A percentile compares a stretch with the other conserved stretches of the same genome.
These are phyloP conservation scores for Mortierella hygrophila DNA, from an alignment of 192 early-diverging fungal genomes.

Conservation along the genomic window DNA sequence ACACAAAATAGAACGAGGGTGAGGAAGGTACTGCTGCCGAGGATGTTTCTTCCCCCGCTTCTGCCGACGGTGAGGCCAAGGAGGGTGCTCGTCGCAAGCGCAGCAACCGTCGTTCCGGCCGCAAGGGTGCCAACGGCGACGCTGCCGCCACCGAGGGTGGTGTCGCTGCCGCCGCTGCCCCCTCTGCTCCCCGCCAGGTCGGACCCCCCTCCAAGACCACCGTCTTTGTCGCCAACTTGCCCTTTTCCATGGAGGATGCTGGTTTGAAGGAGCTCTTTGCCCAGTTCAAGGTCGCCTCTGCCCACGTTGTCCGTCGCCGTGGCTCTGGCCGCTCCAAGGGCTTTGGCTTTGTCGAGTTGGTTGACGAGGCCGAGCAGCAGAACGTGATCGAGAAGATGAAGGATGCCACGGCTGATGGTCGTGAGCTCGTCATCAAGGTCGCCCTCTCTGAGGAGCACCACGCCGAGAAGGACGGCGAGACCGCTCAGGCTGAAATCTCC, in stretches of 20 bases:
- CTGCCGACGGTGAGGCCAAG: conserved; percentile 42
- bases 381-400: conserved; percentile 76
- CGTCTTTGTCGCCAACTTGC: conserved; percentile 86
- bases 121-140: conserved; percentile 42
- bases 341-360: conserved; percentile 94
- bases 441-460: conserved; percentile 67
- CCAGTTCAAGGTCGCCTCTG: conserved; percentile 75
- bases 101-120: conserved; percentile 21
- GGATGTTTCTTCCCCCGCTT: conserved; percentile 34
- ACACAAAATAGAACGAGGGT: conserved; percentile 31
- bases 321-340: conserved; percentile 86
- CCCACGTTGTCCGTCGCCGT: conserved; percentile 79
- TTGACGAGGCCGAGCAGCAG: conserved; percentile 80
- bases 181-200: conserved; percentile 50
- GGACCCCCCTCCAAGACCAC: conserved; percentile 75
- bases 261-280: conserved; percentile 81
- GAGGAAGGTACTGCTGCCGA: conserved; percentile 46
- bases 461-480: conserved; percentile 16
- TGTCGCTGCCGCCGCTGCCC: conserved; percentile 54
- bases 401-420: conserved; percentile 73
- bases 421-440: conserved; percentile 74
- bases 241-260: conserved; percentile 77
- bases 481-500: neutral
- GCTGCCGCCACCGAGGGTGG: conserved; percentile 47
- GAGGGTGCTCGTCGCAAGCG: conserved; percentile 40